Evolutionary conservation across 345 rosid genomes (phyloP).

Genomic region (Cochlearia excelsa): DNA sequence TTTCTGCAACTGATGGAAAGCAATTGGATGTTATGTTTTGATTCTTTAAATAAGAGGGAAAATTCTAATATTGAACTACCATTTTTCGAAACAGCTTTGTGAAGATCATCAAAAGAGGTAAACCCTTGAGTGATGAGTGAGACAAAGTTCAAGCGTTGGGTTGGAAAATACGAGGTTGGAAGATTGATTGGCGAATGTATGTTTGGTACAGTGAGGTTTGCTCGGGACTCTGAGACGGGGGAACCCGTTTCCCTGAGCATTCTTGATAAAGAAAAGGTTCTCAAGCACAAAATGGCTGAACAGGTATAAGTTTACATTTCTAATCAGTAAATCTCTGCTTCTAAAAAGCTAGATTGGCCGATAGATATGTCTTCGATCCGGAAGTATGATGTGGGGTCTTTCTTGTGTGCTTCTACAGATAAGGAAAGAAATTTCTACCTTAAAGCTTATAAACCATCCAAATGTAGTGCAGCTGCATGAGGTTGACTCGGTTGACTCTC

Average conservation of each 20-base stretch:
- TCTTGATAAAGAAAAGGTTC: conserved; percentile 85
- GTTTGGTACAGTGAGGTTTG: conserved; percentile 80
- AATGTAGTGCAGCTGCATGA: conserved; percentile 73
- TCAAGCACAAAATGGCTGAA: conserved; percentile 75
- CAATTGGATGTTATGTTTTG: conserved; percentile 4
- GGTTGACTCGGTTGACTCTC: conserved; percentile 44
- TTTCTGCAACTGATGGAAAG: not conserved
- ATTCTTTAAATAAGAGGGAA: not conserved
- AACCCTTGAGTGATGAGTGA: conserved; percentile 26
- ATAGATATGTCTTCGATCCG: not conserved
- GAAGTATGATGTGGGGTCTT: conserved; percentile 13
- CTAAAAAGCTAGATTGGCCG: not conserved
- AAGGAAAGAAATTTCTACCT: conserved; percentile 66
- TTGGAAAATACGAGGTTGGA: conserved; percentile 92
- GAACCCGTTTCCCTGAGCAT: conserved; percentile 82
- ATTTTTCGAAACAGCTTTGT: conserved; percentile 9
- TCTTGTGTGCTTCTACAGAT: conserved; percentile 50
- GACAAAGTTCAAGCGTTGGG: conserved; percentile 62
- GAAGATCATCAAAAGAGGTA: conserved; percentile 9
- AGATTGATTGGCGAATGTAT: conserved; percentile 74
- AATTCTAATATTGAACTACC: not conserved
- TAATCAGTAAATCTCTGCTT: not conserved
- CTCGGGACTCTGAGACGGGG: conserved; percentile 57
- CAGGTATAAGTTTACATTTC: conserved; percentile 49
- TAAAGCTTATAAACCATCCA: conserved; percentile 89